These are phyloP conservation scores for Fraxinus ornus DNA, from an alignment of 305 asterid genomes.

Conservation along the genomic window DNA sequence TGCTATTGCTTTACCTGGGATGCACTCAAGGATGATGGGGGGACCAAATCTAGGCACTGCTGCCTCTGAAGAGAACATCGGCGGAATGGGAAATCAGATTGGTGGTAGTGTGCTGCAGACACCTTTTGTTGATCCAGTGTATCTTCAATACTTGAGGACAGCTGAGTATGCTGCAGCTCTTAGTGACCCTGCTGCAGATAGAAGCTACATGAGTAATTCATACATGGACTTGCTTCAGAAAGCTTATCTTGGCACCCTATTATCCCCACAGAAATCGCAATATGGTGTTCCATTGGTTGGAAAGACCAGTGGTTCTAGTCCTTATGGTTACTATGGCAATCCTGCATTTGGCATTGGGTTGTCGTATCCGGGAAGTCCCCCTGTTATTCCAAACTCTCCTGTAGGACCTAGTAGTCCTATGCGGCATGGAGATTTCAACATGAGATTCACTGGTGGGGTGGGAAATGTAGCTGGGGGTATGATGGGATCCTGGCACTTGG, in stretches of 20 bases:
- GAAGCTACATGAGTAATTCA: conserved; percentile 69
- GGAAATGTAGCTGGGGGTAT: conserved; percentile 69
- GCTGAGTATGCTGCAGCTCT: conserved; percentile 78
- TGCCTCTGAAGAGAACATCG: conserved; percentile 53
- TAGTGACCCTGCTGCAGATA: conserved; percentile 69
- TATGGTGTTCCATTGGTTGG: conserved; percentile 63
- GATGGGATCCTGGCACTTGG: conserved; percentile 85
- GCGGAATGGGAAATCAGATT: conserved; percentile 69
- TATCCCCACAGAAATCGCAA: conserved; percentile 82
- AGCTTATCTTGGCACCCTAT: conserved; percentile 68
- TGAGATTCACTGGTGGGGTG: conserved; percentile 67
- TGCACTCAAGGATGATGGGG: conserved; percentile 71
- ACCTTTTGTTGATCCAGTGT: conserved; percentile 66
- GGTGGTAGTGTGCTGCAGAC: conserved; percentile 51
- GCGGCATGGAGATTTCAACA: conserved; percentile 74
- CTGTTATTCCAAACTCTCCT: conserved; percentile 60
- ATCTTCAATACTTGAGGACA: conserved; percentile 66
- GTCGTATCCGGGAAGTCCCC: conserved; percentile 90
- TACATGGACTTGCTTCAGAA: conserved; percentile 85
- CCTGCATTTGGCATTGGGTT: conserved; percentile 75
- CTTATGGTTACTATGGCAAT: conserved; percentile 84
- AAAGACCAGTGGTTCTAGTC: conserved; percentile 54
- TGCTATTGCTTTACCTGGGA: conserved; percentile 78
- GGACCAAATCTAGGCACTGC: conserved; percentile 64
- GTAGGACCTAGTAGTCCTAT: conserved; percentile 88